A percentile compares a stretch with the other conserved stretches of the same genome.
These are phyloP conservation scores for Heterobasidion annosum DNA, from an alignment of 1,284 basidiomycete species.

Conservation along the genomic window DNA sequence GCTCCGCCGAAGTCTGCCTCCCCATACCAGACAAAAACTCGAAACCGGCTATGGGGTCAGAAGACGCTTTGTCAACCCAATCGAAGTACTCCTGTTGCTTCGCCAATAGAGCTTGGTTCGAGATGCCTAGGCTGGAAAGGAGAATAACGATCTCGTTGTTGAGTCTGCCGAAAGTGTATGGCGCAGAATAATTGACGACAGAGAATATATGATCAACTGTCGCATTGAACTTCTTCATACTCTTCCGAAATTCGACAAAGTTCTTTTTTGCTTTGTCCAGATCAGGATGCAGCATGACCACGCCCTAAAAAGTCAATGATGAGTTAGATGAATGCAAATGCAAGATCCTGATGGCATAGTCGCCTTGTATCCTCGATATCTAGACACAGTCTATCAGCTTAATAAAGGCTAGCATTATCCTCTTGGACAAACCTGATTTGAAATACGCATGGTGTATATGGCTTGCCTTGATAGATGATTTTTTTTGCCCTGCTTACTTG, in stretches of 20 bases:
- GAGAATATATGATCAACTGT: slow-evolving; percentile 50
- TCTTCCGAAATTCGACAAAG: slow-evolving; percentile 48
- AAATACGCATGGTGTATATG: slow-evolving; percentile 52
- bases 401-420: neutral
- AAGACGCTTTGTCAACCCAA: slow-evolving; percentile 42
- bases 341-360: neutral
- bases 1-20: slow-evolving; percentile 38
- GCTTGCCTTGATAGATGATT: slow-evolving; percentile 40
- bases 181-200: slow-evolving; percentile 51
- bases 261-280: slow-evolving; percentile 35
- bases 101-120: slow-evolving; percentile 38
- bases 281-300: slow-evolving; percentile 52
- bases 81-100: slow-evolving; percentile 51
- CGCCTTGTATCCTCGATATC: slow-evolving; percentile 51
- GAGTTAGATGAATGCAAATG: neutral
- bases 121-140: slow-evolving; percentile 50
- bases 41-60: slow-evolving; percentile 36
- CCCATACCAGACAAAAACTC: slow-evolving; percentile 45
- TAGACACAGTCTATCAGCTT: slow-evolving; percentile 12
- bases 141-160: slow-evolving; percentile 64
- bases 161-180: slow-evolving; percentile 51
- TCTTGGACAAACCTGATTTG: slow-evolving; percentile 42
- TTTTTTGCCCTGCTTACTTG: slow-evolving; percentile 42
- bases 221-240: slow-evolving; percentile 59
- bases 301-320: slow-evolving; percentile 25